These are phyloP conservation scores for Zymoseptoria brevis DNA, from an alignment of 2,329 filamentous ascomycete species.

Conservation along the genomic window DNA sequence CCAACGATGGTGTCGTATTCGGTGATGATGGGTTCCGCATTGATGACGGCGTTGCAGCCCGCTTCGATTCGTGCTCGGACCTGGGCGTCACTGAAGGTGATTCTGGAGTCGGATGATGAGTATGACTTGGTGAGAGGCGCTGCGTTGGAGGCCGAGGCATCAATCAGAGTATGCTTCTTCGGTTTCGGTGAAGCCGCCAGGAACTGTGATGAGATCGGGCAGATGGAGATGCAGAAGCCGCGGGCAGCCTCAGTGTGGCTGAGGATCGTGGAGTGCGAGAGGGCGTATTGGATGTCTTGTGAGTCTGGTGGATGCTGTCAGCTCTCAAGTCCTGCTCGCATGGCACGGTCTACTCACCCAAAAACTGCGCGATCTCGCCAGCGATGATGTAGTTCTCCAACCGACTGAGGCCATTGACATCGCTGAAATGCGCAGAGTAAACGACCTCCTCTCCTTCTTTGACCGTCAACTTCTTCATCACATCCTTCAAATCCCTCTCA, in stretches of 20 bases:
- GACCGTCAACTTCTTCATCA: constrained; percentile 17
- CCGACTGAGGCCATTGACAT: constrained; percentile 30
- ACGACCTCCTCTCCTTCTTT: constrained; percentile 19
- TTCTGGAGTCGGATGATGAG: constrained; percentile 14
- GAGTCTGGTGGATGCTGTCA: constrained; percentile 16
- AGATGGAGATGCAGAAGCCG: constrained; percentile 29
- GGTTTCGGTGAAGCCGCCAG: constrained; percentile 22
- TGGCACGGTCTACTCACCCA: constrained; percentile 17
- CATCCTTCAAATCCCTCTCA: constrained; percentile 24
- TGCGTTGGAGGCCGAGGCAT: constrained; percentile 5
- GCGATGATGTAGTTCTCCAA: constrained; percentile 32
- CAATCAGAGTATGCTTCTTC: constrained; percentile 13
- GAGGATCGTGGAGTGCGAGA: constrained; percentile 30
- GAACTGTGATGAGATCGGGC: constrained; percentile 20
- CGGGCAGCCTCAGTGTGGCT: constrained; percentile 24
- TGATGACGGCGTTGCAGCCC: constrained; percentile 29
- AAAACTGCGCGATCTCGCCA: constrained; percentile 26
- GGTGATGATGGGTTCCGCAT: constrained; percentile 29
- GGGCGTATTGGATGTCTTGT: constrained; percentile 23
- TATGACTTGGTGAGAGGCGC: constrained; percentile 7
- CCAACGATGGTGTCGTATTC: constrained; percentile 32
- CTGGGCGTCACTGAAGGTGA: constrained; percentile 23
- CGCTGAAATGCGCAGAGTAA: constrained; percentile 30
- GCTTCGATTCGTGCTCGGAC: constrained; percentile 23
- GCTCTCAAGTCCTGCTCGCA: background rate